phyloP scores from a whole-genome alignment of 495 filamentous ascomycete genomes.

The Endocarpon pusillum region DNA sequence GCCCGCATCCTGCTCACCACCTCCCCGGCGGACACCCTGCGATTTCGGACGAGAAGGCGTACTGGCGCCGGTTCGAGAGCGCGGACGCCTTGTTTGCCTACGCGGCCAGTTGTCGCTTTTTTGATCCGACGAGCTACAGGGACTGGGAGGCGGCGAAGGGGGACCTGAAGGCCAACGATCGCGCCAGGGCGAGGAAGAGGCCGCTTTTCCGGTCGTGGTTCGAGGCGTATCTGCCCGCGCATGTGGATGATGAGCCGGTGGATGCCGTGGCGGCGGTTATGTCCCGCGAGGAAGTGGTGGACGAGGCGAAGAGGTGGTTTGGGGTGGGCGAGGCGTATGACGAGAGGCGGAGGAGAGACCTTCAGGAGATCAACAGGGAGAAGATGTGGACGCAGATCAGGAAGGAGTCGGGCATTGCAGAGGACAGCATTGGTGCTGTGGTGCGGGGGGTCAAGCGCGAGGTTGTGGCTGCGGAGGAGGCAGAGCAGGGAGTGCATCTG shows the following conservation, averaged over 20 bases:
- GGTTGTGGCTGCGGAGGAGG: not conserved
- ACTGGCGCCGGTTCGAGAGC: slow-evolving; percentile 28
- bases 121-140: slow-evolving; percentile 11
- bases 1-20: slow-evolving; percentile 37
- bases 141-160: slow-evolving; percentile 1
- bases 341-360: slow-evolving; percentile 1
- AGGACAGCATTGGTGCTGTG: not conserved
- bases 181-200: slow-evolving; percentile 10
- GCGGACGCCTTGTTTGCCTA: slow-evolving; percentile 40
- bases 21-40: slow-evolving; percentile 32
- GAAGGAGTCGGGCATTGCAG: not conserved
- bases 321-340: slow-evolving; percentile 5
- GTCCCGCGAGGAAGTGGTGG: slow-evolving; percentile 4
- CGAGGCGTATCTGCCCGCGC: slow-evolving; percentile 8
- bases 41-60: slow-evolving; percentile 33
- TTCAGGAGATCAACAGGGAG: not conserved
- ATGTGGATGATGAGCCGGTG: not conserved
- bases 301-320: slow-evolving; percentile 5
- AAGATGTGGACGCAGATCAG: not conserved
- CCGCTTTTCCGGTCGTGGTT: slow-evolving; percentile 9
- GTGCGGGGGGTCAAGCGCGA: not conserved
- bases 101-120: slow-evolving; percentile 32
- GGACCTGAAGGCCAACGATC: slow-evolving; percentile 12
- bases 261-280: not conserved
- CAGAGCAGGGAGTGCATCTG: not conserved